Base-by-base conservation (phyloP, 139 green algal genomes). In the Helicosporidium sp. region DNA sequence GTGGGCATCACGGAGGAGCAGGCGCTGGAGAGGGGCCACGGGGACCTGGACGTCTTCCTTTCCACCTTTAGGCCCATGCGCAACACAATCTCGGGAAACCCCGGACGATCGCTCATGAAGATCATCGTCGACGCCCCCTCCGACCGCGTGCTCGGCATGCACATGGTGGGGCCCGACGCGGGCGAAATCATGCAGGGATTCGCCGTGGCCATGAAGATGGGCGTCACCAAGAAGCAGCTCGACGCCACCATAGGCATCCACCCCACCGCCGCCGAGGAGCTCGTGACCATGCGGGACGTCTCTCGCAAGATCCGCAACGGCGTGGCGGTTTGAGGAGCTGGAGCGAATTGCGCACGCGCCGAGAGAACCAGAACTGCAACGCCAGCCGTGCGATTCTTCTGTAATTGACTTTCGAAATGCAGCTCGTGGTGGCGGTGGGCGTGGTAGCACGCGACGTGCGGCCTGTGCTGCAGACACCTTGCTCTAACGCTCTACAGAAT, bases 181-280 rank as follows among this genome's bases (percentile, higher is more conserved):
- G 73, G 70, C 1, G 87, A 97, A 61, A 97, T 97, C 64, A 84
- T 97, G 77, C 77, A 97, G 76, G 88, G 89, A 26, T 75, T 98
- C 40, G 87, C 73, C 2, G 72, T 94, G 7, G 86, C 81, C 0
- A 39, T 98, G n/a, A 97, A 94, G 75, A 65, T 78, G 57, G 85
- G 84, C 15, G 71, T 76, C 7, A 96, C 80, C 48, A 98, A 98
- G 74, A 26, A 49, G 6, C 66, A 92, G 61, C 57, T 98, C 27
- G 89, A 98, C 75, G 65, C 53, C 23, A 74, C 75, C 7, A 68
- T 98, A 8, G 89, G 89, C 23, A 94, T 98, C 57, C 84, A 94
- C 65, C 89, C 88, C 18, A 81, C 75, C 7, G 59, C 78, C 7
- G 88, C 88, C 6, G 89, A 98, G 69, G 89, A 98, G 74, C 83